Percentiles rank a stretch among this genome's conserved stretches.
These are phyloP conservation scores for Pythium inflatum DNA, from an alignment of 352 stramenopile species.

Conservation along the genomic window DNA sequence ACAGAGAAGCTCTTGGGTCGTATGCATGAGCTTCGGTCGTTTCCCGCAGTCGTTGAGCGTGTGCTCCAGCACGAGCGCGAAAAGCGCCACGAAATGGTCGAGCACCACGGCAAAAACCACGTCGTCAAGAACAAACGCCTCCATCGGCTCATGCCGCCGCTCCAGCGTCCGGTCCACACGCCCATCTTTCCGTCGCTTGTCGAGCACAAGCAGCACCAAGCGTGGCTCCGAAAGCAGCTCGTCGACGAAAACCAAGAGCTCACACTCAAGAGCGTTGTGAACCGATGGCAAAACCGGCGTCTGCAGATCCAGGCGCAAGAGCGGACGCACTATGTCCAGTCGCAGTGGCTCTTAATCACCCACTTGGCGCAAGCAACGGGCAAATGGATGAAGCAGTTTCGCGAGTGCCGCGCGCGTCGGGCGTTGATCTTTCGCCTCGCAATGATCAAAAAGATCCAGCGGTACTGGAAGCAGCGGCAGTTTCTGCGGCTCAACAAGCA, in stretches of 20 bases:
- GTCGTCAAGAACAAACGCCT: constrained; percentile 56
- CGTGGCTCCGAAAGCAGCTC: constrained; percentile 55
- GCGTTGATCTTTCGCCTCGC: constrained; percentile 39
- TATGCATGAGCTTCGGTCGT: constrained; percentile 57
- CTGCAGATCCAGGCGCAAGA: constrained; percentile 39
- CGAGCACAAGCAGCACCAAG: constrained; percentile 55
- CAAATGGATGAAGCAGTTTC: constrained; percentile 50
- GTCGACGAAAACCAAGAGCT: constrained; percentile 50
- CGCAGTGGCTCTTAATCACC: constrained; percentile 62
- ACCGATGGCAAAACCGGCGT: constrained; percentile 60
- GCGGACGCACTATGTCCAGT: constrained; percentile 47
- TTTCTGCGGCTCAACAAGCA: constrained; percentile 35
- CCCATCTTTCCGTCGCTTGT: constrained; percentile 58
- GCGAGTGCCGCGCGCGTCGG: constrained; percentile 46
- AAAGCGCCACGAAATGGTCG: constrained; percentile 15
- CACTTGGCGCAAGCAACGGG: constrained; percentile 40
- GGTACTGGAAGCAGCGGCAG: constrained; percentile 50
- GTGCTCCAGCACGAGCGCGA: constrained; percentile 35
- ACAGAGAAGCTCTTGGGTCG: constrained; percentile 55
- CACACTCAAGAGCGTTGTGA: constrained; percentile 39
- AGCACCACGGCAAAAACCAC: constrained; percentile 52
- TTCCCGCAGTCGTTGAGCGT: constrained; percentile 57
- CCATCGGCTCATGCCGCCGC: constrained; percentile 28
- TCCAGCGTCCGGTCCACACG: constrained; percentile 59
- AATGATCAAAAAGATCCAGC: constrained; percentile 64